These are phyloP conservation scores for Trichomonascaceae sp. DNA, from an alignment of 1,139 yeast species.

Conservation along the genomic window DNA sequence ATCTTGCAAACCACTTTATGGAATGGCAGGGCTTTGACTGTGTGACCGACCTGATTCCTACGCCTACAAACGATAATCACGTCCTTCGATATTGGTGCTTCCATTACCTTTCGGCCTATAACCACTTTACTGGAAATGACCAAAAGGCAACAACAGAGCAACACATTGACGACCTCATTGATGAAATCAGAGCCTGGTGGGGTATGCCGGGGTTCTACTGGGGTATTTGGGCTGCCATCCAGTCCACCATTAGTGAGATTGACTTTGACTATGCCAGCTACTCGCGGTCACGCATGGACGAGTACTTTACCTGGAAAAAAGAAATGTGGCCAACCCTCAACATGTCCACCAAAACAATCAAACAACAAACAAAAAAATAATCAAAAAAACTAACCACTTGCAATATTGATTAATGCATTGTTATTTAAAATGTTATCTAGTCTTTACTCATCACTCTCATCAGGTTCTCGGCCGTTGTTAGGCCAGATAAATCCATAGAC, in stretches of 20 bases:
- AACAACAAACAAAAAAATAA: neutral
- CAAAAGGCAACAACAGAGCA: conserved; percentile 7
- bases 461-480: conserved; percentile 19
- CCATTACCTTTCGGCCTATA: conserved; percentile 21
- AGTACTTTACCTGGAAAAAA: conserved; percentile 56
- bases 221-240: conserved; percentile 80
- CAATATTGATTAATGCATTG: conserved; percentile 5
- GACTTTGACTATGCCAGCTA: conserved; percentile 62
- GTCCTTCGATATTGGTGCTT: conserved; percentile 38
- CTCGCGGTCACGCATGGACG: conserved; percentile 46
- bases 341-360: neutral
- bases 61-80: conserved; percentile 33
- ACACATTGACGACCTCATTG: conserved; percentile 31
- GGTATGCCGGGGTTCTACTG: conserved; percentile 78
- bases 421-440: conserved; percentile 4
- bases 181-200: conserved; percentile 48
- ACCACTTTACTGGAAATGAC: conserved; percentile 6
- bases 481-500: conserved; percentile 18
- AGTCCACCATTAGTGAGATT: conserved; percentile 53
- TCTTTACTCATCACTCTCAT: conserved; percentile 13
- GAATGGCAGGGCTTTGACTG: conserved; percentile 85
- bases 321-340: conserved; percentile 3
- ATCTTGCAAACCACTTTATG: conserved; percentile 73
- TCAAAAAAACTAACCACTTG: neutral
- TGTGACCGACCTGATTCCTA: conserved; percentile 46